A percentile compares a stretch with the other conserved stretches of the same genome.
phyloP scores from a whole-genome alignment of 2,329 filamentous ascomycete genomes.

The Colletotrichum incanum region DNA sequence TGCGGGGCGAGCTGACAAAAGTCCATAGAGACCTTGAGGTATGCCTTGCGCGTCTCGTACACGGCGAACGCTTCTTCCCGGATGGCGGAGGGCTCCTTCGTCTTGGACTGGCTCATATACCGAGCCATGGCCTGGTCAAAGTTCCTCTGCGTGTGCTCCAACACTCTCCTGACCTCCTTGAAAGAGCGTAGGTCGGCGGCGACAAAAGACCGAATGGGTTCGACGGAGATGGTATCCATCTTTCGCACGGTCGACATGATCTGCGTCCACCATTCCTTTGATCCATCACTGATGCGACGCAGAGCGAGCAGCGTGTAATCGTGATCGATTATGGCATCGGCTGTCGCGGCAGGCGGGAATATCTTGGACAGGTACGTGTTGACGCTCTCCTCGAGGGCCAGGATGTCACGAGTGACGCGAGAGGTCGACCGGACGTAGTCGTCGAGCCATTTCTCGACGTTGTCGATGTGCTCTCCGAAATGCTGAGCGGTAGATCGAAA shows the following conservation, averaged over 20 bases:
- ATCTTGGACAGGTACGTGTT: constrained; percentile 83
- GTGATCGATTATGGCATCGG: constrained; percentile 91
- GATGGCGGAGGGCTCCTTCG: constrained; percentile 92
- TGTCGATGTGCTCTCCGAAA: constrained; percentile 92
- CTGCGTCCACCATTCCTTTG: constrained; percentile 89
- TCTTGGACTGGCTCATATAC: constrained; percentile 89
- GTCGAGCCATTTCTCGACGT: constrained; percentile 92
- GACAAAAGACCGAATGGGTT: constrained; percentile 87
- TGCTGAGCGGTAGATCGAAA: constrained; percentile 91
- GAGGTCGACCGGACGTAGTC: constrained; percentile 68
- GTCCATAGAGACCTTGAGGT: constrained; percentile 93
- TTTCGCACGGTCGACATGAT: constrained; percentile 82
- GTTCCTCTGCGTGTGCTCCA: constrained; percentile 86
- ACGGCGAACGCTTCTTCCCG: constrained; percentile 96
- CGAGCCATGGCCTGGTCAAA: constrained; percentile 87
- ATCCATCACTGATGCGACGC: constrained; percentile 86
- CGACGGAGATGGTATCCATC: constrained; percentile 82
- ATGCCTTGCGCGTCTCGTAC: constrained; percentile 91
- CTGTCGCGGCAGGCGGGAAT: constrained; percentile 80
- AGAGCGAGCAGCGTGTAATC: constrained; percentile 94
- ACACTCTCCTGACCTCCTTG: constrained; percentile 83
- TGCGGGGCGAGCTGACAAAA: constrained; percentile 92
- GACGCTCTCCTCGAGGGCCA: constrained; percentile 84
- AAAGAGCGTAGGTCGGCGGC: constrained; percentile 85
- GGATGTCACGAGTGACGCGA: constrained; percentile 74